Base-by-base conservation (phyloP, 2,329 filamentous ascomycete genomes). In the Neophaeococcomyces aloes region DNA sequence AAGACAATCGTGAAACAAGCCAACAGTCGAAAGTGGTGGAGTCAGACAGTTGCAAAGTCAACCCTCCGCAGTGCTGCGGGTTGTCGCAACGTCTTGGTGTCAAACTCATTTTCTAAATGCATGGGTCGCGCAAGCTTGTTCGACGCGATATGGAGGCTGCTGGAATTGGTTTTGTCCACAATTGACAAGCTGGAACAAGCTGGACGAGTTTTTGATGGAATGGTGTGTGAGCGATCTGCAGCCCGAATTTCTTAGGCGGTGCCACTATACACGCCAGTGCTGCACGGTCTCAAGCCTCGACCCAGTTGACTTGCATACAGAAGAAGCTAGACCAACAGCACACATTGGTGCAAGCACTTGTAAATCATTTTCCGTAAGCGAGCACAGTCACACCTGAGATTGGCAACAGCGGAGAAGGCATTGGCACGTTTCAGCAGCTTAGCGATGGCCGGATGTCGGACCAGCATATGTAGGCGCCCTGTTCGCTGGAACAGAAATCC, bases 1-100 rank as follows among this genome's bases (percentile, higher is more conserved):
- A 36, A 19, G 25, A 38, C 31, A 32, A 32, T 32, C 19, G 38
- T 41, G 29, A 38, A 27, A 38, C 21, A 23, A 38, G 35, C 17
- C 35, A 38, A 17, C 13, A 19, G 29, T 18, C 11, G 7, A 32
- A 14, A 32, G 38, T 41, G 31, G 38, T 41, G 38, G 38, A 41
- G 38, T 18, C 15, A 29, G 13, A 19, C 14, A 19, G 13, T 11
- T 13, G 15, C 11, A n/a, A 7, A n/a, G 7, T 3, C n/a, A 19
- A 23, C 6, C 8, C 6, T 17, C 35, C 7, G 13, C 13, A 11
- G 8, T 6, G 10, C 35, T 23, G 25, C 18, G 25, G 14, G 14
- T 38, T 38, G 18, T 25, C 18, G 35, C 35, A 10, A 11, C 4
- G 7, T 7, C 14, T 19, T 19, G 13, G n/a, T 38, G n/a, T 19